These are phyloP conservation scores for Ophiostoma pallidulum DNA, from an alignment of 2,329 filamentous ascomycete species.

Conservation along the genomic window DNA sequence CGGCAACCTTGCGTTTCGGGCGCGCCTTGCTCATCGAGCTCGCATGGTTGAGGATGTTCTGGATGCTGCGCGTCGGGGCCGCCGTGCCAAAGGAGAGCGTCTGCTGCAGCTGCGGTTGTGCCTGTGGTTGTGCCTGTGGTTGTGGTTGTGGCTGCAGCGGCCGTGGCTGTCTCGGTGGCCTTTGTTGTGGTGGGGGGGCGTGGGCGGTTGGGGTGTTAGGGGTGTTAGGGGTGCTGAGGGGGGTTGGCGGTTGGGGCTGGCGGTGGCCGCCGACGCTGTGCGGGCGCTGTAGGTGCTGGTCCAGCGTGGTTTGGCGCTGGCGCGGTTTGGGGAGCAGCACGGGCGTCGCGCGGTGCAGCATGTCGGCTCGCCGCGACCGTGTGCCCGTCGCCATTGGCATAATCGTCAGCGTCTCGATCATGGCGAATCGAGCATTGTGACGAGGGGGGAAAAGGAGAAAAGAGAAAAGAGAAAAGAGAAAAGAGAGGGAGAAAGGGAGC, in stretches of 20 bases:
- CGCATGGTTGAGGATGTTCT: conserved; percentile 15
- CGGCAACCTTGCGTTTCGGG: conserved; percentile 14
- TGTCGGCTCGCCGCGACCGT: conserved; percentile 18
- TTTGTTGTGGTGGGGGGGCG: conserved; percentile 1
- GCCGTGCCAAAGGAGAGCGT: conserved; percentile 9
- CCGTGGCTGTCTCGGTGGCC: background rate
- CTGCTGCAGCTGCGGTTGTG: background rate
- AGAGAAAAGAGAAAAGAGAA: too few species aligned
- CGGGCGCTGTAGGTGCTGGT: conserved; percentile 9
- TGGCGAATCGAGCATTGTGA: conserved; percentile 12
- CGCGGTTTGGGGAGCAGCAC: conserved; percentile 15
- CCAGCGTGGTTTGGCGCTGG: conserved; percentile 14
- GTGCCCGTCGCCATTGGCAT: conserved; percentile 18
- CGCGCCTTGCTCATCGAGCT: conserved; percentile 12
- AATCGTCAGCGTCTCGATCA: conserved; percentile 17
- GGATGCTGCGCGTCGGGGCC: conserved; percentile 13
- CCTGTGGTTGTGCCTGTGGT: background rate
- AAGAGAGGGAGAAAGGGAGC: too few species aligned
- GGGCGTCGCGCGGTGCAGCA: conserved; percentile 13
- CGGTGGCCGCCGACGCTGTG: conserved; percentile 1
- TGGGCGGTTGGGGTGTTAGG: background rate
- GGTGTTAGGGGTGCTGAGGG: conserved; percentile 5
- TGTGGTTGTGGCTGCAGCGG: background rate
- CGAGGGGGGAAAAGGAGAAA: background rate
- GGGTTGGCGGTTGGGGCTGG: too few species aligned